These are phyloP conservation scores for Trifolium fragiferum DNA, from an alignment of 306 rosid genomes.

Conservation along the genomic window DNA sequence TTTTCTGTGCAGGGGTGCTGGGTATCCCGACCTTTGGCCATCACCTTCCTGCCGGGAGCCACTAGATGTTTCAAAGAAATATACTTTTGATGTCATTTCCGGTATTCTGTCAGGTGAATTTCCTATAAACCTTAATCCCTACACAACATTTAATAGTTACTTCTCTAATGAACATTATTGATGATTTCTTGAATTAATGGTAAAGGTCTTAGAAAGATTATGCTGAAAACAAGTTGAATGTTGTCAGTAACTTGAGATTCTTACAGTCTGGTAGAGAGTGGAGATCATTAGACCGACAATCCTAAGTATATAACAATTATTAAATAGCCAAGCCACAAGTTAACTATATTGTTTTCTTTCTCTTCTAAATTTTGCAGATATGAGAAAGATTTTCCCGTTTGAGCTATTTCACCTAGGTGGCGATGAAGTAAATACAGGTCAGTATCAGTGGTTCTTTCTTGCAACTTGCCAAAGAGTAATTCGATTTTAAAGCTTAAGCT, in stretches of 20 bases:
- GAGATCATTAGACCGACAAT: background rate
- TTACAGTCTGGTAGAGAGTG: background rate
- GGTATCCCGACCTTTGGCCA: constrained; percentile 99
- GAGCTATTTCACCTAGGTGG: constrained; percentile 99
- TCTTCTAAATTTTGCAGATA: constrained; percentile 58
- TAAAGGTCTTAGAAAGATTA: constrained; percentile 19
- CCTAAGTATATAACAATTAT: background rate
- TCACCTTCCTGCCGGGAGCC: constrained; percentile 85
- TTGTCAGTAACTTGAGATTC: background rate
- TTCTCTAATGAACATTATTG: background rate
- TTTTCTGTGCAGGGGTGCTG: constrained; percentile 74
- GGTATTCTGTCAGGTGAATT: constrained; percentile 84
- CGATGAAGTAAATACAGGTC: constrained; percentile 96
- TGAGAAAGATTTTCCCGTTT: constrained; percentile 92
- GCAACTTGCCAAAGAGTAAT: constrained; percentile 31
- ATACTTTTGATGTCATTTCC: constrained; percentile 80
- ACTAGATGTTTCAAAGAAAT: constrained; percentile 83
- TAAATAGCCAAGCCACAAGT: background rate
- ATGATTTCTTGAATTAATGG: constrained; percentile 24
- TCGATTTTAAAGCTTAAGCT: constrained; percentile 36
- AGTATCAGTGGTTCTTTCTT: constrained; percentile 47
- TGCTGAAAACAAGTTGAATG: constrained; percentile 16
- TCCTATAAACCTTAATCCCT: constrained; percentile 36
- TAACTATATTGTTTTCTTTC: background rate
- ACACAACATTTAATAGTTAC: constrained; percentile 9